A percentile compares a stretch with the other conserved stretches of the same genome.
Conservation (phyloP, 2,329 filamentous ascomycete genomes). For the Scopulariopsis brevicaulis region DNA sequence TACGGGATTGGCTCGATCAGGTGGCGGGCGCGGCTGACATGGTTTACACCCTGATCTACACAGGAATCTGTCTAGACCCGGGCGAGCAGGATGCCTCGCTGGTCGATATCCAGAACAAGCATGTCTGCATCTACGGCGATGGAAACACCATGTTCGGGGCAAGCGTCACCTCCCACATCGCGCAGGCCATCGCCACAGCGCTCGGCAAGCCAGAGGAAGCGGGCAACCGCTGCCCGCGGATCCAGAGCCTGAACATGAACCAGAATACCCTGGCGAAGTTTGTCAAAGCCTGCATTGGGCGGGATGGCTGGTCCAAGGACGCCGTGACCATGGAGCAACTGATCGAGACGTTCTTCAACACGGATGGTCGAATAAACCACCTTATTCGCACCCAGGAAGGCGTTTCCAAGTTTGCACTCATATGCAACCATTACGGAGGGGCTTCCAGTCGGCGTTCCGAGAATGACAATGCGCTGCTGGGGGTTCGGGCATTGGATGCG, state of each 20-base stretch:
- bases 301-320: slow-evolving; percentile 14
- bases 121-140: slow-evolving; percentile 32
- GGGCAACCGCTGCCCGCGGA: slow-evolving; percentile 34
- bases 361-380: background rate
- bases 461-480: background rate
- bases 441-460: background rate
- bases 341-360: background rate
- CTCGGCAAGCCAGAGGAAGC: slow-evolving; percentile 38
- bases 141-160: slow-evolving; percentile 35
- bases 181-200: slow-evolving; percentile 33
- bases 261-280: slow-evolving; percentile 32
- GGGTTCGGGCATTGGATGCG: background rate
- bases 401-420: background rate
- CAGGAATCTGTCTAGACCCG: slow-evolving; percentile 41
- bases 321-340: background rate
- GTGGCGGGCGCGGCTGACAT: slow-evolving; percentile 26
- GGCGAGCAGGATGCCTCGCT: slow-evolving; percentile 28
- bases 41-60: slow-evolving; percentile 34
- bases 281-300: slow-evolving; percentile 34
- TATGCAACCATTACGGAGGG: background rate
- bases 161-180: slow-evolving; percentile 35
- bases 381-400: background rate
- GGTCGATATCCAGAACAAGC: slow-evolving; percentile 27
- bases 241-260: slow-evolving; percentile 29
- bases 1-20: slow-evolving; percentile 26